These are phyloP conservation scores for Candida coquimbonensis DNA, from an alignment of 805 yeast genomes.

Conservation along the genomic window DNA sequence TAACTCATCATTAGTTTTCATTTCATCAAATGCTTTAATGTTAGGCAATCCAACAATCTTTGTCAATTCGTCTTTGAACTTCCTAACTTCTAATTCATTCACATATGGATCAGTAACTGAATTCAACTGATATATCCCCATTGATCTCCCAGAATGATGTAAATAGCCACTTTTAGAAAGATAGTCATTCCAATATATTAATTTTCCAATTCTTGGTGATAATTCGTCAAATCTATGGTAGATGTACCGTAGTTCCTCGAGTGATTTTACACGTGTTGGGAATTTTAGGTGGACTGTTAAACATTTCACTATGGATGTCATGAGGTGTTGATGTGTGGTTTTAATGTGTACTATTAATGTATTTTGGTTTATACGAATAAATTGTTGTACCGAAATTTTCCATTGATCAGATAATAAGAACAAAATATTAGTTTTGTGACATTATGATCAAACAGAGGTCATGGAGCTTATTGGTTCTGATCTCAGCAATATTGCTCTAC, in stretches of 20 bases:
- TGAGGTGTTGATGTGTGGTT: too few species aligned
- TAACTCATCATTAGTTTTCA: too few species aligned
- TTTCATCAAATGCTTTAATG: neutral
- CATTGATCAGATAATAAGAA: too few species aligned
- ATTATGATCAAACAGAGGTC: too few species aligned
- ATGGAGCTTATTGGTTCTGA: too few species aligned
- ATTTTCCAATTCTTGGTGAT: constrained; percentile 1
- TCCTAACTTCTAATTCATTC: neutral
- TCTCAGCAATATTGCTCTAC: too few species aligned
- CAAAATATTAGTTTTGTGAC: too few species aligned
- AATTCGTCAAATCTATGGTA: constrained; percentile 4
- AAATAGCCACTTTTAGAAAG: constrained; percentile 8
- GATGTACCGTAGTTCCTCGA: constrained; percentile 2
- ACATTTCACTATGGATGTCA: neutral
- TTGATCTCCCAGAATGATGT: constrained; percentile 10
- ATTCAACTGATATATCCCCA: constrained; percentile 7
- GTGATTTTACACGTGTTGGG: constrained; percentile 1
- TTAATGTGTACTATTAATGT: too few species aligned
- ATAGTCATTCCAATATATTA: constrained; percentile 12
- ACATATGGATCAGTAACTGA: neutral
- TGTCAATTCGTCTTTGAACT: neutral
- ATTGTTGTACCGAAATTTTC: too few species aligned
- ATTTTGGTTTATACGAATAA: too few species aligned
- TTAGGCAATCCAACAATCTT: constrained; percentile 6
- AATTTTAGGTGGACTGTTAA: constrained; percentile 9